These are phyloP conservation scores for Dendrocalamus latiflorus DNA, from an alignment of 202 grass and related monocot genomes.

Conservation along the genomic window DNA sequence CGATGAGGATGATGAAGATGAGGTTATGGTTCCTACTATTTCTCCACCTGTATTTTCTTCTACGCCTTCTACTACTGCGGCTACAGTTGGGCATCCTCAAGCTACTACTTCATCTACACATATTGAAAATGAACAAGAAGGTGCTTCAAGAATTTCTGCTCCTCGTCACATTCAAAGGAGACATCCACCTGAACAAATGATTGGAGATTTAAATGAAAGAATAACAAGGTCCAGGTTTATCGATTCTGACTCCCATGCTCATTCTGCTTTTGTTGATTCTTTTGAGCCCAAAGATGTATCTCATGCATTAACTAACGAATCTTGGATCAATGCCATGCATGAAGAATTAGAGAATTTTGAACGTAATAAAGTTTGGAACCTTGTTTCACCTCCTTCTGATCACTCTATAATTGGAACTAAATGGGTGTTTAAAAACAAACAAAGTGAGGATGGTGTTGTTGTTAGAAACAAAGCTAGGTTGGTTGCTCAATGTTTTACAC, in stretches of 20 bases:
- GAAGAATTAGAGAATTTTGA: not conserved
- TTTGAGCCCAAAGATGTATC: not conserved
- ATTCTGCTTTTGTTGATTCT: slow-evolving; percentile 6
- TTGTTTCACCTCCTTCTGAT: not conserved
- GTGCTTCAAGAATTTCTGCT: not conserved
- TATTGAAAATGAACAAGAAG: not conserved
- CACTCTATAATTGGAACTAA: too few species aligned
- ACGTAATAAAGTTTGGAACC: not conserved
- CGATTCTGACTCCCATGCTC: not conserved
- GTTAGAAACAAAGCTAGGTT: not conserved
- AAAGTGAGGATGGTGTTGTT: not conserved
- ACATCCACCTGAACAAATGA: not conserved
- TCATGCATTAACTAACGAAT: not conserved
- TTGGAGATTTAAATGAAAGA: not conserved
- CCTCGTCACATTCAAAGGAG: not conserved
- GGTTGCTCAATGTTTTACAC: not conserved
- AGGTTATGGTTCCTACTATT: not conserved
- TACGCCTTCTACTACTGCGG: not conserved
- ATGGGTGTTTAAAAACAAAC: too few species aligned
- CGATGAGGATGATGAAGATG: not conserved
- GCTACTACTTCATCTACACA: not conserved
- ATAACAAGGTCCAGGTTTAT: not conserved
- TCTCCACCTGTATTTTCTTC: not conserved
- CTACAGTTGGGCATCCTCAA: too few species aligned
- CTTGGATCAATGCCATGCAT: slow-evolving; percentile 18